Base-by-base conservation (phyloP, 2,329 filamentous ascomycete genomes). In the Penicillium sp. region DNA sequence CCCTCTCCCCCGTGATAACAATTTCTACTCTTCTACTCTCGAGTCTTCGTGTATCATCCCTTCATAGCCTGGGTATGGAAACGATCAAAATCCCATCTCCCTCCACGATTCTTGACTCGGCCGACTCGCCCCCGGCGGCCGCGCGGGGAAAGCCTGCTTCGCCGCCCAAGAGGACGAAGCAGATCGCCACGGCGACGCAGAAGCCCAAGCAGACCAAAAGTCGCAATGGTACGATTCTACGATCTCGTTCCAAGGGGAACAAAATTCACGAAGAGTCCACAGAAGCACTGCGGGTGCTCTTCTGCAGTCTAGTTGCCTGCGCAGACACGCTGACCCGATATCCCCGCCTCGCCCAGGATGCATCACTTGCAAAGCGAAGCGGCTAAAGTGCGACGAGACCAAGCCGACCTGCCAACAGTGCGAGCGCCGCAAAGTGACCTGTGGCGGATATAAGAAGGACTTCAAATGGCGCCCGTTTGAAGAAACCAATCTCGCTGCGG, bases 161-260 rank as follows among this genome's bases (percentile, higher is more conserved):
- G 43, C 50, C 57, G 29, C 41, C 59, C 31, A 46, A 58, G 39
- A 40, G 21, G 21, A 23, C 48, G 23, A 45, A 45, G 44, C 44
- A 41, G 46, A 44, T 42, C 40, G 40, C 34, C 42, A 50, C 47
- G 7, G n/a, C n/a, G 20, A 54, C 51, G 27, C 62, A 64, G 54
- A 86, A 84, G 58, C 78, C 80, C 19, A 87, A 86, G 59, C 83
- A 86, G 66, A 83, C 81, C 45, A 87, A 87, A 65, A 86, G 82
- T 67, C 80, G 83, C 53, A 86, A 86, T 71, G 83, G 83, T 86
- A 79, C 55, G 75, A 45, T 39, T 19, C n/a, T 19, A n/a, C n/a
- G n/a, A n/a, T n/a, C n/a, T n/a, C n/a, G n/a, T n/a, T n/a, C n/a
- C n/a, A n/a, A n/a, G n/a, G n/a, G n/a, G n/a, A n/a, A n/a, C n/a